Evolutionary conservation across 805 yeast species (phyloP).

Genomic region (Ogataea pignaliae): DNA sequence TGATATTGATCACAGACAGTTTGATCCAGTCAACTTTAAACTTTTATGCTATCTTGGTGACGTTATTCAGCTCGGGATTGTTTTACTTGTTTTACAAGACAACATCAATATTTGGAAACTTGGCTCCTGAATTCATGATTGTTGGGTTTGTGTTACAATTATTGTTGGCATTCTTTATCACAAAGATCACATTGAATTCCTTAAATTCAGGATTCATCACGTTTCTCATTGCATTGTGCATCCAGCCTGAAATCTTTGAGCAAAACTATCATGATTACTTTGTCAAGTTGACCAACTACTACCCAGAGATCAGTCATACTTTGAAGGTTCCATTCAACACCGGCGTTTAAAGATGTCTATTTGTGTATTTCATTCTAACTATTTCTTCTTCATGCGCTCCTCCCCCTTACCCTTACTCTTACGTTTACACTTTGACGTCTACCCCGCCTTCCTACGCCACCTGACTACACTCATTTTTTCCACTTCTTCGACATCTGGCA

Average conservation of each 20-base stretch:
- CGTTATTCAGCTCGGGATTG: constrained; percentile 33
- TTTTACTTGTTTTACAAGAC: constrained; percentile 11
- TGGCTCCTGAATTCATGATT: constrained; percentile 25
- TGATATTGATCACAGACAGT: constrained; percentile 80
- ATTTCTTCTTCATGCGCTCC: not conserved
- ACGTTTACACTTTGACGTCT: no score
- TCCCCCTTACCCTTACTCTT: not conserved
- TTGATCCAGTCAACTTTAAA: constrained; percentile 73
- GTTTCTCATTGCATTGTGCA: constrained; percentile 76
- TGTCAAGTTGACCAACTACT: constrained; percentile 25
- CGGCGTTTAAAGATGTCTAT: constrained; percentile 3
- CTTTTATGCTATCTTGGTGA: constrained; percentile 70
- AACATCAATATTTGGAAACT: constrained; percentile 11
- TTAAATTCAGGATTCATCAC: constrained; percentile 81
- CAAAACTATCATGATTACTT: constrained; percentile 58
- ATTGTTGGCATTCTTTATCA: constrained; percentile 70
- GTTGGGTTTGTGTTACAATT: constrained; percentile 34
- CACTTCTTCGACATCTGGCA: no score
- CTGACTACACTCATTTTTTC: no score
- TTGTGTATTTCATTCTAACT: not conserved
- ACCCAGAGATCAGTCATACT: constrained; percentile 29
- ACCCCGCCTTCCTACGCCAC: no score
- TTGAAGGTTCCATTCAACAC: constrained; percentile 26
- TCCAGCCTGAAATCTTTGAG: constrained; percentile 80
- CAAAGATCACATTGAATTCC: constrained; percentile 66